Base-by-base conservation (phyloP, 2,329 filamentous ascomycete genomes). In the Aspergillus sp. region DNA sequence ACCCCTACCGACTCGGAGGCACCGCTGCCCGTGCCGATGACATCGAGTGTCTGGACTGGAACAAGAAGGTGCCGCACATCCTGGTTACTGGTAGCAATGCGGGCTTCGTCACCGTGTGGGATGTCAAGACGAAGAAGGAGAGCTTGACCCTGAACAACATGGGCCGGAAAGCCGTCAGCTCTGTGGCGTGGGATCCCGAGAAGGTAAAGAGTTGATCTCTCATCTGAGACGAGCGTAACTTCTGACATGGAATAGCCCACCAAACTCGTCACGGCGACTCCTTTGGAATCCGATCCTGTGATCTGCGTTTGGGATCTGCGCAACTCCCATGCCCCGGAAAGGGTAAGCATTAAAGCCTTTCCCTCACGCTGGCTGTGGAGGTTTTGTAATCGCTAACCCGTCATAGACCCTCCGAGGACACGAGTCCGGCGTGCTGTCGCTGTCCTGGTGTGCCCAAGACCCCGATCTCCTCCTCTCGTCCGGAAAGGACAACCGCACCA, bases 91-190 rank as follows among this genome's bases (percentile, higher is more conserved):
- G 95, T 66, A 94, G 93, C 73, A 90, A 87, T 63, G 93, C 92
- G 53, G 95, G 95, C 4, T 96, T 98, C 71, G 93, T 98, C 39
- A 98, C 95, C 2, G 94, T 99, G 18, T 99, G 95, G 95, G 95
- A 99, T 78, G 84, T 98, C 65, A 97, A 96, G 82, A 92, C 91
- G 12, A 98, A 96, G 85, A 97, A 96, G 80, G 92, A 96, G 68
- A 97, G 93, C 57, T 81, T 99, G 77, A 97, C 93, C 39, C 82
- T 99, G 65, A 99, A 97, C 82, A 90, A 91, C 73, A 81, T 83
- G 65, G 95, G 91, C 72, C 87, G 95, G 63, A 99, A 97, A 79
- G 85, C 93, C 56, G 92, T 98, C 70, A 97, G 93, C 77, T 89
- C 96, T 60, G 92, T 99, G 68, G 93, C 93, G 12, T 99, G 95